These are phyloP conservation scores for Daedaleopsis sinensis DNA, from an alignment of 768 basidiomycete species.

Conservation along the genomic window DNA sequence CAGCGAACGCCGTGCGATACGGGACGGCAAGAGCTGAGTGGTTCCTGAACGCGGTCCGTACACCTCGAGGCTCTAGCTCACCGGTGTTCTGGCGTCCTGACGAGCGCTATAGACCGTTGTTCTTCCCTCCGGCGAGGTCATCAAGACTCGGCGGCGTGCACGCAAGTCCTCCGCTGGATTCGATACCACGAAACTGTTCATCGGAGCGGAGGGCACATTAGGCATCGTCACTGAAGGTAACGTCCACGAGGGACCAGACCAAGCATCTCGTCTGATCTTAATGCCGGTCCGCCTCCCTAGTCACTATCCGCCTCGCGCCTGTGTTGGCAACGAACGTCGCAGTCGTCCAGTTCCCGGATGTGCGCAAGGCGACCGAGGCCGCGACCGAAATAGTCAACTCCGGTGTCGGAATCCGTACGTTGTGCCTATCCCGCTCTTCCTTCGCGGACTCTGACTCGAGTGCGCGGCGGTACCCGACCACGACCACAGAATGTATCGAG, in stretches of 20 bases:
- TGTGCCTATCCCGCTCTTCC: too few relatives aligned
- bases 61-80: neutral
- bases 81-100: neutral
- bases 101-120: constrained; percentile 70
- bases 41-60: constrained; percentile 82
- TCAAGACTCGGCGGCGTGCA: constrained; percentile 80
- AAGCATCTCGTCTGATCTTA: neutral
- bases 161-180: constrained; percentile 90
- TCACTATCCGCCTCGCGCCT: constrained; percentile 82
- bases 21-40: constrained; percentile 90
- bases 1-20: constrained; percentile 82
- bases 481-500: constrained; percentile 74
- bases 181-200: constrained; percentile 83
- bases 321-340: constrained; percentile 83
- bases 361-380: constrained; percentile 73
- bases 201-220: constrained; percentile 81
- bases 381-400: constrained; percentile 68
- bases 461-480: too few relatives aligned
- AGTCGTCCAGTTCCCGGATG: constrained; percentile 78
- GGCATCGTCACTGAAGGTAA: constrained; percentile 88
- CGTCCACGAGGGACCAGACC: neutral
- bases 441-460: too few relatives aligned
- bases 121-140: constrained; percentile 84
- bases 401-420: constrained; percentile 76
- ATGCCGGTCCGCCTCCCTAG: constrained; percentile 36